Base-by-base conservation (phyloP, 306 rosid genomes). In the Acacia melanoxylon region DNA sequence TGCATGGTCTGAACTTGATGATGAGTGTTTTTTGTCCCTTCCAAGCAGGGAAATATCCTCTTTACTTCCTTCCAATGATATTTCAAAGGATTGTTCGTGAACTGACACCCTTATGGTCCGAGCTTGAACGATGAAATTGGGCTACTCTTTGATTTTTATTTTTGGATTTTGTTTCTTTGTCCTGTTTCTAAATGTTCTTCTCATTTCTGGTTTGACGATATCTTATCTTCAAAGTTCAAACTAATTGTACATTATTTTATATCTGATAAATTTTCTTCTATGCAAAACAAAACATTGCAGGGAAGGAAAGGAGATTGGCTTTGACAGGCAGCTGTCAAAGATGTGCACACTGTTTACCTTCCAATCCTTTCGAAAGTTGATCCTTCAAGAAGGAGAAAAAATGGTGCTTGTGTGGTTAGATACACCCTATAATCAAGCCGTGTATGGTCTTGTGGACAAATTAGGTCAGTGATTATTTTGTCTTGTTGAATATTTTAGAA, bases 311-410 rank as follows among this genome's bases (percentile, higher is more conserved):
- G 79, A 83, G 73, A 72, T 86, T 71, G 89, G 51, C 85, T 89
- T 88, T 92, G 99, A 95, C 56, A 77, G 79, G 84, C 88, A 95
- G 86, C 89, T 95, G 75, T 86, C 93, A 75, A 92, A 91, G 85
- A 91, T 95, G 99, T 95, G 98, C 82, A 76, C 86, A 62, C 63
- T 95, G 82, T 95, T 91, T 83, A 92, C 97, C 67, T 85, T 91
- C 76, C 99, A 92, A 85, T 95, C 98, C 72, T 87, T 91, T 75
- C 85, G 92, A 82, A 95, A 95, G 87, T 82, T 93, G 89, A 85
- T 95, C 82, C 98, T 95, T 86, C 97, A 95, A 86, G 99, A 95
- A 95, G 99, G 99, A 77, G 98, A 95, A 86, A 95, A 93, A 87
- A 88, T 95, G 86, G 96, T 95, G 79, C 98, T 95, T 80, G 97